Percentiles rank a stretch among this genome's conserved stretches.
These are phyloP conservation scores for Xanthoconium stramineum DNA, from an alignment of 768 basidiomycete species.

Conservation along the genomic window DNA sequence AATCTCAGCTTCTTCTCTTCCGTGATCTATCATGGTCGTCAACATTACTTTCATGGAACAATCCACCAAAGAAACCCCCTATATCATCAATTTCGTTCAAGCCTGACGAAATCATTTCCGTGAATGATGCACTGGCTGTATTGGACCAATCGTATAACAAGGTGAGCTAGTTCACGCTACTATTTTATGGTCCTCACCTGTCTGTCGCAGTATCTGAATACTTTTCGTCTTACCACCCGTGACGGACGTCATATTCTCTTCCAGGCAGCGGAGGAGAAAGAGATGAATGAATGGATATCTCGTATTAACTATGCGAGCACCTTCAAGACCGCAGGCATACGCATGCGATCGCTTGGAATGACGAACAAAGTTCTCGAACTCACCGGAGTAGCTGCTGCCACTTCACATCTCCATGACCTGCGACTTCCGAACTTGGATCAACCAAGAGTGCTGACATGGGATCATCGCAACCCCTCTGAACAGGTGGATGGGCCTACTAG, in stretches of 20 bases:
- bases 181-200: constrained; percentile 2
- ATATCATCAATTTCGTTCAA: constrained; percentile 48
- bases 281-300: constrained; percentile 88
- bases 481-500: constrained; percentile 35
- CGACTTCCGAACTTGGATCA: constrained; percentile 34
- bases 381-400: constrained; percentile 82
- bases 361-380: constrained; percentile 67
- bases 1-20: constrained; percentile 89
- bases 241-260: constrained; percentile 82
- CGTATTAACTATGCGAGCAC: constrained; percentile 91
- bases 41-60: constrained; percentile 43
- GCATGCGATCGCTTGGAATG: constrained; percentile 74
- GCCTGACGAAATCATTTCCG: constrained; percentile 82
- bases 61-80: constrained; percentile 34
- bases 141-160: constrained; percentile 74
- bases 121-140: constrained; percentile 77
- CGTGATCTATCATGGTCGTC: constrained; percentile 63
- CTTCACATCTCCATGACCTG: constrained; percentile 74
- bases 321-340: constrained; percentile 81
- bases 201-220: constrained; percentile 49
- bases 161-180: constrained; percentile 41
- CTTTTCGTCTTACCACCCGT: constrained; percentile 74
- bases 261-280: constrained; percentile 62
- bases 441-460: constrained; percentile 38
- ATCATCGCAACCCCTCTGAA: constrained; percentile 37